Percentiles rank a stretch among this genome's conserved stretches.
These are phyloP conservation scores for Oryza officinalis DNA, from an alignment of 176 grass and related monocot genomes.

Conservation along the genomic window DNA sequence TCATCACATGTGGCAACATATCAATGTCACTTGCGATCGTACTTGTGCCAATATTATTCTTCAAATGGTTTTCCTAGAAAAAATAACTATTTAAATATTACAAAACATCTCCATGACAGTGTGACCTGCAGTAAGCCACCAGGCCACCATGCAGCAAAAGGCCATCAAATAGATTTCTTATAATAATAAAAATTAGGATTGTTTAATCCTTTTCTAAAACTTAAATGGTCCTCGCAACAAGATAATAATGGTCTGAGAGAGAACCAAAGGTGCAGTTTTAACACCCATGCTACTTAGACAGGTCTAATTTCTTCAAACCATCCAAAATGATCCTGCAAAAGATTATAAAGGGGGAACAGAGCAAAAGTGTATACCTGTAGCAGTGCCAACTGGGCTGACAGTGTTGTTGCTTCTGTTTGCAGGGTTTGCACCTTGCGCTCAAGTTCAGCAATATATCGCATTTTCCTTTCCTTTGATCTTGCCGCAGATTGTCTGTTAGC, in stretches of 20 bases:
- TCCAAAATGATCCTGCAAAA: not conserved
- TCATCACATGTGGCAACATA: not conserved
- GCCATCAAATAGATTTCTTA: not conserved
- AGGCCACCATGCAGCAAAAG: not conserved
- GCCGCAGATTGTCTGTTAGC: conserved; percentile 83
- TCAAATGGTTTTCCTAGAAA: not conserved
- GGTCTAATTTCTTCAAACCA: conserved; percentile 7
- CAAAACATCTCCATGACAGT: not conserved
- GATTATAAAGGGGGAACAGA: conserved; percentile 7
- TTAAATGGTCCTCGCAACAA: not conserved
- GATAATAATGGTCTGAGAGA: not conserved
- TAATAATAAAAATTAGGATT: not conserved
- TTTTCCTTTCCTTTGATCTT: conserved; percentile 89
- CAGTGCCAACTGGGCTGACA: conserved; percentile 61
- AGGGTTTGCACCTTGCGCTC: conserved; percentile 61
- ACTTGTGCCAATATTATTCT: not conserved
- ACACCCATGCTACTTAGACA: not conserved
- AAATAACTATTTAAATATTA: not conserved
- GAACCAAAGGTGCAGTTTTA: not conserved
- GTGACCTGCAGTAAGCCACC: not conserved
- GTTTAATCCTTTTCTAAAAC: conserved; percentile 26
- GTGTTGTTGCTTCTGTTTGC: conserved; percentile 69
- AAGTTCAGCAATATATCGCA: conserved; percentile 74
- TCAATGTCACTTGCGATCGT: conserved; percentile 16
- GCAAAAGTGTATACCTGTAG: conserved; percentile 52